Evolutionary conservation across 495 filamentous ascomycete genomes (phyloP).

Genomic region (Xylaria bambusicola): DNA sequence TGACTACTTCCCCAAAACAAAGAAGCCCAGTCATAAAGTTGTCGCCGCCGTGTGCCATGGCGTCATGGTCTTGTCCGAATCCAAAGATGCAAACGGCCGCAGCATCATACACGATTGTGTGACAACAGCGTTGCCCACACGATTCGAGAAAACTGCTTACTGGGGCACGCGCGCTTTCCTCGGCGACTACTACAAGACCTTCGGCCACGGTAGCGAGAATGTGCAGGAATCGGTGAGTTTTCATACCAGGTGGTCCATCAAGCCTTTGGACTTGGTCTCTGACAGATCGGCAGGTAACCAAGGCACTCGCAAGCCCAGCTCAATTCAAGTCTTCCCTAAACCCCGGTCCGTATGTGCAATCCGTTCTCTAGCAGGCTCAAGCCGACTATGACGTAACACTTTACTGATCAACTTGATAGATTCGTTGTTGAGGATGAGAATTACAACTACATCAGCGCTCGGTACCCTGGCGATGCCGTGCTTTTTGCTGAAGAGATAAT

Average conservation of each 20-base stretch:
- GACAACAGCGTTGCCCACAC: slow-evolving; percentile 53
- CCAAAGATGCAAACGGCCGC: slow-evolving; percentile 41
- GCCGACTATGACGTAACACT: not conserved
- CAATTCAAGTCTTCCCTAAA: slow-evolving; percentile 53
- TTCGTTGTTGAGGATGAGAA: slow-evolving; percentile 54
- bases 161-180: slow-evolving; percentile 53
- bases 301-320: slow-evolving; percentile 43
- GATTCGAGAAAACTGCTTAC: slow-evolving; percentile 52
- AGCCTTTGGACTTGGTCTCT: slow-evolving; percentile 8
- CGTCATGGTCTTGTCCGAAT: slow-evolving; percentile 53
- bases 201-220: slow-evolving; percentile 51
- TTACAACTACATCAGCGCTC: slow-evolving; percentile 56
- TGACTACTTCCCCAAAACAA: slow-evolving; percentile 52
- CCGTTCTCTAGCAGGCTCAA: not conserved
- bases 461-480: slow-evolving; percentile 52
- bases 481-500: slow-evolving; percentile 49
- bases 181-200: slow-evolving; percentile 61
- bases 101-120: slow-evolving; percentile 51
- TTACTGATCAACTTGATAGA: slow-evolving; percentile 29
- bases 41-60: slow-evolving; percentile 57
- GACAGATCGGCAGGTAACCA: slow-evolving; percentile 41
- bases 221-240: slow-evolving; percentile 48
- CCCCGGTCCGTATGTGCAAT: slow-evolving; percentile 47
- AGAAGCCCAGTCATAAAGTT: slow-evolving; percentile 46
- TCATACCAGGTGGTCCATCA: not conserved